Base-by-base conservation (phyloP, 495 filamentous ascomycete species). In the Polyplosphaeria fusca region DNA sequence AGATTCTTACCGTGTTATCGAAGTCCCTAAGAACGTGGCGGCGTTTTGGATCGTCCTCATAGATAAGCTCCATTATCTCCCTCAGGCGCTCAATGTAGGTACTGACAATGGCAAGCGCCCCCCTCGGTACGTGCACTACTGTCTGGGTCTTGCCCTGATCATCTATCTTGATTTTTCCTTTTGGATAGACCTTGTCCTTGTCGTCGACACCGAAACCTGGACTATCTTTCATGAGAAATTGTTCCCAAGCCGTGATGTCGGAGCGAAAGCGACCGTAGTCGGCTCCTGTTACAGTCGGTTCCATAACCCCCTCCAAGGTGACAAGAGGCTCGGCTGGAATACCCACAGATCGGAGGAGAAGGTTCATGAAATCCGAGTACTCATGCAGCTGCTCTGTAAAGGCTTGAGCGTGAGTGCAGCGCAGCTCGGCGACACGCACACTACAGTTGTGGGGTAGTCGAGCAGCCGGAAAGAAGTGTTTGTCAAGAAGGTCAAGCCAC, bases 401-500 rank as follows among this genome's bases (percentile, higher is more conserved):
- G 4, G 9, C 19, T 13, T 28, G 9, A 7, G 26, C 24, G 27
- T 59, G 55, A 2, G 32, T 42, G 22, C 47, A 52, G 28, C 2
- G 24, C 7, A 40, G 47, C 14, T 22, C 12, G 9, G 5, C 3
- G 4, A 3, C 2, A 3, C 24, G 19, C 19, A 23, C 42, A 18
- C 12, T 43, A n/a, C n/a, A n/a, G 12, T 4, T 45, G 30, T 16
- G 55, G 28, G 19, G 55, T 12, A 14, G 7, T 22, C 3, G n/a
- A 0, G 28, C 47, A 3, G 13, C 41, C 4, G 43, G 25, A 25
- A 44, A 22, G 14, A 52, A 25, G n/a, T n/a, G n/a, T 2, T 16
- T n/a, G 26, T 59, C 47, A 23, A 59, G 2, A 1, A 59, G 20
- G 20, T 52, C 39, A 24, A 37, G 46, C 55, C 55, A 59, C 2